Evolutionary conservation across 768 basidiomycete genomes (phyloP), one percentile per base, ranked within the genome.

Genomic region (Calocybe cyanea): DNA sequence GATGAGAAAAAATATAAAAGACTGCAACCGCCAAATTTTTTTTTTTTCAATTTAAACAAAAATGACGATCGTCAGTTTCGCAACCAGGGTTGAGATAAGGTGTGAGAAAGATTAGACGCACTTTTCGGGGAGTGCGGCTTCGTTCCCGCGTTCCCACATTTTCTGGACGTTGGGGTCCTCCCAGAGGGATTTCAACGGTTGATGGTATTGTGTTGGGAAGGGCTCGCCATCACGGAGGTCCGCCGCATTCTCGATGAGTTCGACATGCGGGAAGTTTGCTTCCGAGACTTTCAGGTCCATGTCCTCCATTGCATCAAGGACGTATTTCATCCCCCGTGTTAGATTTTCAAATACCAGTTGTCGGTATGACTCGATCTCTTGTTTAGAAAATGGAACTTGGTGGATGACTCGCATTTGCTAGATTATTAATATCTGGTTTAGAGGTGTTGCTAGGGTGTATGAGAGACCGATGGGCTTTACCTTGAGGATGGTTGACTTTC

Each of bases 401-500:
- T 98, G 94, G 40, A 99, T 96, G 31, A 96, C 72, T 31, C 93
- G 84, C 94, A 97, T 98, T 85, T 98, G 93, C 87, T 93, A 49
- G 17, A 35, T 6, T 28, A 28, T 5, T 28, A 11, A 11, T n/a
- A n/a, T 24, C n/a, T 17, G 28, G 41, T 41, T 20, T 33, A 39
- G 24, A 20, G 17, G 1, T 17, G 25, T 13, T 18, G 28, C 3
- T 3, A 1, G 7, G 19, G n/a, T 7, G 7, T 30, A 18, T n/a
- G 36, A 7, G n/a, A 5, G 11, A 28, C 25, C 11, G 6, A 34
- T n/a, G 18, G 15, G 21, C 48, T 61, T 35, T 50, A 85, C 86
- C 74, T 92, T 93, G 63, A 93, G 76, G 58, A 96, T 77, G 7
- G 93, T 96, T 5, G 87, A 90, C 66, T 96, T 97, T 18, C 93